These are phyloP conservation scores for Leucosporidium yakuticum DNA, from an alignment of 768 basidiomycete species.

Conservation along the genomic window DNA sequence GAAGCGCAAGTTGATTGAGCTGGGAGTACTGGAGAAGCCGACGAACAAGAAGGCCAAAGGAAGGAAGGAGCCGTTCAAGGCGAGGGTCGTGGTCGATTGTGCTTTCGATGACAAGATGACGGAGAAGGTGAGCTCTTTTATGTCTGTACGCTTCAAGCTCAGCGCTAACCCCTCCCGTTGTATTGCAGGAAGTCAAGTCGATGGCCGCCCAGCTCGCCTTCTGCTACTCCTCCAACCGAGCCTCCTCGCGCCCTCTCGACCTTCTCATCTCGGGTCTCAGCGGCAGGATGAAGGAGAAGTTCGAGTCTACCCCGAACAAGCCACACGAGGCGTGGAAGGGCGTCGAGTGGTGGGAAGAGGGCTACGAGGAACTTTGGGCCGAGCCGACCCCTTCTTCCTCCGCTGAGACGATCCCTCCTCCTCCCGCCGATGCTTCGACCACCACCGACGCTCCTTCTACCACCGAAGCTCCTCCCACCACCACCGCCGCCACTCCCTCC, in stretches of 20 bases:
- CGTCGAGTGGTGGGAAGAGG: constrained; percentile 75
- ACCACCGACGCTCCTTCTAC: not conserved
- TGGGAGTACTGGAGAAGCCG: constrained; percentile 42
- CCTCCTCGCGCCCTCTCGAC: constrained; percentile 62
- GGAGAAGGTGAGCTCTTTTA: constrained; percentile 61
- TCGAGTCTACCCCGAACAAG: constrained; percentile 61
- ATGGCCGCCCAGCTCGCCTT: constrained; percentile 86
- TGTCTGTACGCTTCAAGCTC: not conserved
- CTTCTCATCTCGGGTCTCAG: constrained; percentile 75
- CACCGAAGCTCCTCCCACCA: not conserved
- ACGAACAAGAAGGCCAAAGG: constrained; percentile 38
- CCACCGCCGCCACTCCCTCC: not conserved
- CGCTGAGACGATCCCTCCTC: not conserved
- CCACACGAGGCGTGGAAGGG: constrained; percentile 72
- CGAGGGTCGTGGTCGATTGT: constrained; percentile 73
- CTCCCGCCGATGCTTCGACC: not conserved
- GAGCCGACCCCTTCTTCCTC: constrained; percentile 44
- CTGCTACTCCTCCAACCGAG: constrained; percentile 80
- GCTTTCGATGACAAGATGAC: constrained; percentile 90
- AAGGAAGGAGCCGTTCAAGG: constrained; percentile 49
- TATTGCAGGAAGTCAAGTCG: constrained; percentile 74
- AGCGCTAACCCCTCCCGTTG: not conserved
- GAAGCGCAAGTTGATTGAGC: constrained; percentile 48
- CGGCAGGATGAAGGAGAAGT: constrained; percentile 60
- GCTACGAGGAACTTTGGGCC: constrained; percentile 40